Conservation (phyloP, 345 rosid genomes). For the Pseudoturritis turrita region DNA sequence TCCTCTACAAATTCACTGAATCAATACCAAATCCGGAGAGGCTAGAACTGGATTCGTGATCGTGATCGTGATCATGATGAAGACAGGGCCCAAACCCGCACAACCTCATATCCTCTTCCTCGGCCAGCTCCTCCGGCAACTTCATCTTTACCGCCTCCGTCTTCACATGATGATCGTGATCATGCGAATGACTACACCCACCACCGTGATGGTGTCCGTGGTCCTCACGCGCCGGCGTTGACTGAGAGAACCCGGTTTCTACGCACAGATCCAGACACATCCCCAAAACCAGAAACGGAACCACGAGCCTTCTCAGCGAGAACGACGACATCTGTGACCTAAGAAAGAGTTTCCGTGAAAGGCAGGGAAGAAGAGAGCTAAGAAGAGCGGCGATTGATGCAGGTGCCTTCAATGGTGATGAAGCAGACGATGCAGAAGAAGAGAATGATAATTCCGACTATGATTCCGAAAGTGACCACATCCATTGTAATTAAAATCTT, state of each 20-base stretch:
- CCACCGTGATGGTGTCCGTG: conserved; percentile 42
- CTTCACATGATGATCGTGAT: conserved; percentile 24
- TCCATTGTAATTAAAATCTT: conserved; percentile 38
- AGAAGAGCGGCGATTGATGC: conserved; percentile 39
- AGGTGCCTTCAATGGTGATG: conserved; percentile 76
- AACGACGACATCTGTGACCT: conserved; percentile 32
- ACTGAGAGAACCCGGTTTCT: conserved; percentile 37
- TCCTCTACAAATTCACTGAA: neutral
- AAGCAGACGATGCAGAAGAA: conserved; percentile 54
- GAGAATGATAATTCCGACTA: conserved; percentile 64
- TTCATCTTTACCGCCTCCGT: conserved; percentile 26
- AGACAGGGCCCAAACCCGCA: conserved; percentile 64
- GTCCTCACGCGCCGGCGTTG: conserved; percentile 44
- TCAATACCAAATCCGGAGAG: conserved; percentile 61
- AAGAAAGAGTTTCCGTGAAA: neutral
- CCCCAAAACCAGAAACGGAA: conserved; percentile 25
- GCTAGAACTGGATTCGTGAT: conserved; percentile 27
- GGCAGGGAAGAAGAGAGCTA: neutral
- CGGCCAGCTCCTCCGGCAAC: conserved; percentile 91
- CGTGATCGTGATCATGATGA: conserved; percentile 32
- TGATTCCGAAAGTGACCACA: conserved; percentile 63
- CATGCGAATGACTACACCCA: conserved; percentile 45
- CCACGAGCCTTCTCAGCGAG: neutral
- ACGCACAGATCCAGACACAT: conserved; percentile 49
- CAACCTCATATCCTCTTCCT: conserved; percentile 86